Percentiles rank a stretch among this genome's conserved stretches.
Conservation (phyloP, 257 asterid species). For the Prunella vulgaris region DNA sequence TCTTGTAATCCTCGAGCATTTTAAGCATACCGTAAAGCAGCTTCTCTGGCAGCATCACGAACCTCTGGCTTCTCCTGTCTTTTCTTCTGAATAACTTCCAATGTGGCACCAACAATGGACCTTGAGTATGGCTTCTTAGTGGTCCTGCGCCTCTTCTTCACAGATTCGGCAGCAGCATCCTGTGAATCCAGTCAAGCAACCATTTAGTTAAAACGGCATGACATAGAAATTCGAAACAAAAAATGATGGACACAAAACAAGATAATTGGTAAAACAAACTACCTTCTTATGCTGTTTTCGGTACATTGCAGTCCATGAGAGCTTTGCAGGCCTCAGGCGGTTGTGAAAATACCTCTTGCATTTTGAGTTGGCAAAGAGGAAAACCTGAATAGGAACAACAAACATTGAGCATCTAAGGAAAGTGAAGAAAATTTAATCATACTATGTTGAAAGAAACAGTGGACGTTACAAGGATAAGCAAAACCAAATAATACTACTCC, state of each 20-base stretch:
- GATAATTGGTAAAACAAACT: neutral
- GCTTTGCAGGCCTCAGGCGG: constrained; percentile 59
- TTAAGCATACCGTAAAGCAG: constrained; percentile 48
- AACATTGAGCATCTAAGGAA: neutral
- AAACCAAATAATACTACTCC: too few relatives aligned
- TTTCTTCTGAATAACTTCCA: constrained; percentile 62
- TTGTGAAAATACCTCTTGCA: constrained; percentile 58
- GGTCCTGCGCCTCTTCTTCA: constrained; percentile 53
- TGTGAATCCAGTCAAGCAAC: neutral
- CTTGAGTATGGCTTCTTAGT: constrained; percentile 66
- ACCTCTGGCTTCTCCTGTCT: constrained; percentile 60
- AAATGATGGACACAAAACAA: neutral
- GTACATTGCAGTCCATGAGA: constrained; percentile 60
- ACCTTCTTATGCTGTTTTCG: constrained; percentile 62
- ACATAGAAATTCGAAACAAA: neutral
- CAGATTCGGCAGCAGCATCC: constrained; percentile 53
- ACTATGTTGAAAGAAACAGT: neutral
- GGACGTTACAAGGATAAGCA: too few relatives aligned
- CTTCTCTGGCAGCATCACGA: constrained; percentile 66
- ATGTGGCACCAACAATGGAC: constrained; percentile 62
- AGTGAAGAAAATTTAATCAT: neutral
- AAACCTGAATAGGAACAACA: constrained; percentile 28
- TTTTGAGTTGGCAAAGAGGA: constrained; percentile 56
- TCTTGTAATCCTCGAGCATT: neutral
- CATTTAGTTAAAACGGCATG: neutral